Evolutionary conservation across 1,284 basidiomycete species (phyloP).

Genomic region (Ustilago xerochloae): DNA sequence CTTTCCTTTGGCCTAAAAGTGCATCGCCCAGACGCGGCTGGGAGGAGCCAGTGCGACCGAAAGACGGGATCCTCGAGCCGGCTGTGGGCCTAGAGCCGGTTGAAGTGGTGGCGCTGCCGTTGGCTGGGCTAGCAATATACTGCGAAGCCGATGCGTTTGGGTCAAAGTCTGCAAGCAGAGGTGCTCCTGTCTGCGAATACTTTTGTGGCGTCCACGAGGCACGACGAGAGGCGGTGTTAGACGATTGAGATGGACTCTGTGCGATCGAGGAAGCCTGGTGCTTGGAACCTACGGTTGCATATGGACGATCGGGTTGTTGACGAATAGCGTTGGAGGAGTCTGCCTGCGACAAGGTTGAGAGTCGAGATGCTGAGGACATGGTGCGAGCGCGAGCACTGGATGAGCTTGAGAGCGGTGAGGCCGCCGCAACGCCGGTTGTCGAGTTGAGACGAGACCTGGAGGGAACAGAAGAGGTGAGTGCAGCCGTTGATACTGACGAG

Average conservation of each 20-base stretch:
- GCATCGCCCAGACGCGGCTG: slow-evolving; percentile 50
- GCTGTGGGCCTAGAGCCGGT: slow-evolving; percentile 24
- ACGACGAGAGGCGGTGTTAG: slow-evolving; percentile 16
- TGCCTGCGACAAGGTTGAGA: slow-evolving; percentile 4
- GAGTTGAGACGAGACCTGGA: slow-evolving; percentile 33
- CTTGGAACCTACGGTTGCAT: slow-evolving; percentile 26
- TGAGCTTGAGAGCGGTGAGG: slow-evolving; percentile 15
- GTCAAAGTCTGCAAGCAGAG: slow-evolving; percentile 27
- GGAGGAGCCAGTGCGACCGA: slow-evolving; percentile 26
- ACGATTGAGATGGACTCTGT: slow-evolving; percentile 9
- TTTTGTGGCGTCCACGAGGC: slow-evolving; percentile 40
- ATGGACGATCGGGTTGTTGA: slow-evolving; percentile 9
- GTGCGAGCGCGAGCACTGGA: slow-evolving; percentile 23
- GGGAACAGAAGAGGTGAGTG: slow-evolving; percentile 5
- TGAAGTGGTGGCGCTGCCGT: not conserved
- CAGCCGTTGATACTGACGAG: slow-evolving; percentile 12
- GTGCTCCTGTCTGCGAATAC: slow-evolving; percentile 4
- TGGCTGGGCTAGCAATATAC: not conserved
- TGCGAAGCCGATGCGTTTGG: slow-evolving; percentile 9
- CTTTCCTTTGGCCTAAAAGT: slow-evolving; percentile 43
- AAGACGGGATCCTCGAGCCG: slow-evolving; percentile 41
- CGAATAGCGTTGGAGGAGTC: slow-evolving; percentile 11
- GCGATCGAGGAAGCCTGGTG: slow-evolving; percentile 4
- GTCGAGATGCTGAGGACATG: slow-evolving; percentile 29
- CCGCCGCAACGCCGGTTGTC: slow-evolving; percentile 16